Evolutionary conservation across 1,139 yeast genomes (phyloP).

Genomic region (Yamadazyma jaroonii): DNA sequence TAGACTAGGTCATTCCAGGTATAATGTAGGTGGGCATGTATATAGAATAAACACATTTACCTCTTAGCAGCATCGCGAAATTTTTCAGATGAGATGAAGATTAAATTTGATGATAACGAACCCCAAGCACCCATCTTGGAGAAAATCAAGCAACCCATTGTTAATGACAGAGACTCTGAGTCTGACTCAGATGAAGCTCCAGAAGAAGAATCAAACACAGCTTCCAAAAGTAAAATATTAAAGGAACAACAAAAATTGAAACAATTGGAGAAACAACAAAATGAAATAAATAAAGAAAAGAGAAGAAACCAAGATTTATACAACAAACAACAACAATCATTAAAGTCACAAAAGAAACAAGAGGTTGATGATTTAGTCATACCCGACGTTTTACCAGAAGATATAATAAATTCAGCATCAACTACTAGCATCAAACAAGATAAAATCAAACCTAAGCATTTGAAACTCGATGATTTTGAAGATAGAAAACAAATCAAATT

Average conservation of each 20-base stretch:
- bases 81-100: slow-evolving; percentile 20
- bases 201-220: slow-evolving; percentile 40
- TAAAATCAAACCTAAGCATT: slow-evolving; percentile 28
- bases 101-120: slow-evolving; percentile 25
- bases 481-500: slow-evolving; percentile 31
- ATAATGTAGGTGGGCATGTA: too few species aligned
- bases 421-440: slow-evolving; percentile 13
- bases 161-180: slow-evolving; percentile 17
- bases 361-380: slow-evolving; percentile 23
- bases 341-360: slow-evolving; percentile 15
- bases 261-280: slow-evolving; percentile 31
- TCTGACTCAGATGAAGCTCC: slow-evolving; percentile 46
- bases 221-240: slow-evolving; percentile 29
- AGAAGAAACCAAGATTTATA: slow-evolving; percentile 48
- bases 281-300: slow-evolving; percentile 41
- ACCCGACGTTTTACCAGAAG: slow-evolving; percentile 53
- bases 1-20: slow-evolving; percentile 4
- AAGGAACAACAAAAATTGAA: slow-evolving; percentile 32
- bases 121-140: not conserved
- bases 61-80: slow-evolving; percentile 1
- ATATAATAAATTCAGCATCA: slow-evolving; percentile 31
- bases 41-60: not conserved
- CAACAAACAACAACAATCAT: slow-evolving; percentile 48
- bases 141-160: not conserved
- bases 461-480: slow-evolving; percentile 37